Conservation (phyloP, 345 rosid species). For the Eucalyptus albens region DNA sequence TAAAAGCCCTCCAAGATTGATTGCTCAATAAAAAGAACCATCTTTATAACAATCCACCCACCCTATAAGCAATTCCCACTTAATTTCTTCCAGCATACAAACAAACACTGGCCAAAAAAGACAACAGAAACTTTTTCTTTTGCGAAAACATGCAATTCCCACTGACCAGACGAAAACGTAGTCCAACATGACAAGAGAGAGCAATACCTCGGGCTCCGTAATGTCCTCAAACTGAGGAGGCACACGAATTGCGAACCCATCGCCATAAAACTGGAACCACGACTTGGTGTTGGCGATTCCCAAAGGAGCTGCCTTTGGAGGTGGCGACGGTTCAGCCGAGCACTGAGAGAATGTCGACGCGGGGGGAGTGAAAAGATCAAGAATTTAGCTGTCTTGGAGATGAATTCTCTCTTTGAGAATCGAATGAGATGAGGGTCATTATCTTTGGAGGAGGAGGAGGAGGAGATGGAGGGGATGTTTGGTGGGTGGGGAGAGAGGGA, state of each 20-base stretch:
- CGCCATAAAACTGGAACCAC: constrained; percentile 85
- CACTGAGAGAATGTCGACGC: constrained; percentile 26
- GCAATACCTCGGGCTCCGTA: constrained; percentile 79
- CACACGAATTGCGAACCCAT: constrained; percentile 72
- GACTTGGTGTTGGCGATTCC: constrained; percentile 64
- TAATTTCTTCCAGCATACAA: background rate
- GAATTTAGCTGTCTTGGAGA: constrained; percentile 30
- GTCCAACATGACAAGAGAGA: background rate
- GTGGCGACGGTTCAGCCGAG: constrained; percentile 37
- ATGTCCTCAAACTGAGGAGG: constrained; percentile 87
- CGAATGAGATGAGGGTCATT: background rate
- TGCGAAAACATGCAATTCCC: background rate
- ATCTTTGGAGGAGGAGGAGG: constrained; percentile 2
- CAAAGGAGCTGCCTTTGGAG: constrained; percentile 30
- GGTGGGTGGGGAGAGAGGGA: constrained; percentile 28
- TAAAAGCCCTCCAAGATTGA: background rate
- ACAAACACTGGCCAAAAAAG: background rate
- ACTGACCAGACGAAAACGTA: background rate
- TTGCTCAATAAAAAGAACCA: background rate
- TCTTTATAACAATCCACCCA: background rate
- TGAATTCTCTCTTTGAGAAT: constrained; percentile 36
- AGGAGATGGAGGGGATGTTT: constrained; percentile 8
- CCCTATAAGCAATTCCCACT: background rate
- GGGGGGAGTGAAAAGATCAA: constrained; percentile 18
- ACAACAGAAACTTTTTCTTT: background rate